phyloP scores from a whole-genome alignment of 305 asterid genomes.

The Fraxinus paxiana region DNA sequence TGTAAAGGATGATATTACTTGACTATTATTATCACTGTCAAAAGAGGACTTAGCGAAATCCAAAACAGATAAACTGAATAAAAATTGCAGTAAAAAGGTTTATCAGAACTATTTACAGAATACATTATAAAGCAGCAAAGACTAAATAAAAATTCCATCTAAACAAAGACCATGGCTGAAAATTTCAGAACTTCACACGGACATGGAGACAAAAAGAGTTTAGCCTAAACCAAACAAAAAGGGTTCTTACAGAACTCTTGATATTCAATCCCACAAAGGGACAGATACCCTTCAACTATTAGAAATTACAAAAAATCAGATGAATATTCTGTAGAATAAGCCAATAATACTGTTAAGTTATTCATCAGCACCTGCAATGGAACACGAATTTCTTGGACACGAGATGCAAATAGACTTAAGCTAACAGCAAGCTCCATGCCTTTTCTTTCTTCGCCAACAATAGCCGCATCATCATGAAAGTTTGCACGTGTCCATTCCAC shows the following conservation, averaged over 20 bases:
- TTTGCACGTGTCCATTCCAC: conserved; percentile 99
- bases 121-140: conserved; percentile 7
- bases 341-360: conserved; percentile 9
- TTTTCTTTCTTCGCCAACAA: conserved; percentile 96
- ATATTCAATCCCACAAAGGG: not conserved
- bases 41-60: conserved; percentile 14
- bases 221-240: not conserved
- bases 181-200: conserved; percentile 4
- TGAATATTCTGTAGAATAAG: not conserved
- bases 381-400: conserved; percentile 95
- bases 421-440: conserved; percentile 99
- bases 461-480: conserved; percentile 98
- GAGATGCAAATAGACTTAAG: conserved; percentile 94
- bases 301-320: not conserved
- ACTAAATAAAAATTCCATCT: conserved; percentile 18
- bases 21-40: conserved; percentile 18
- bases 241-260: not conserved
- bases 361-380: conserved; percentile 77
- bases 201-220: not conserved
- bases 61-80: conserved; percentile 8
- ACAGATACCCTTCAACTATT: not conserved
- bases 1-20: conserved; percentile 14
- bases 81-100: conserved; percentile 12
- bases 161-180: conserved; percentile 13
- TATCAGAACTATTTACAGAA: conserved; percentile 15